Percentiles rank a stretch among this genome's conserved stretches.
phyloP scores from a whole-genome alignment of 2,329 filamentous ascomycete genomes.

The Aurifilum marmelostoma region DNA sequence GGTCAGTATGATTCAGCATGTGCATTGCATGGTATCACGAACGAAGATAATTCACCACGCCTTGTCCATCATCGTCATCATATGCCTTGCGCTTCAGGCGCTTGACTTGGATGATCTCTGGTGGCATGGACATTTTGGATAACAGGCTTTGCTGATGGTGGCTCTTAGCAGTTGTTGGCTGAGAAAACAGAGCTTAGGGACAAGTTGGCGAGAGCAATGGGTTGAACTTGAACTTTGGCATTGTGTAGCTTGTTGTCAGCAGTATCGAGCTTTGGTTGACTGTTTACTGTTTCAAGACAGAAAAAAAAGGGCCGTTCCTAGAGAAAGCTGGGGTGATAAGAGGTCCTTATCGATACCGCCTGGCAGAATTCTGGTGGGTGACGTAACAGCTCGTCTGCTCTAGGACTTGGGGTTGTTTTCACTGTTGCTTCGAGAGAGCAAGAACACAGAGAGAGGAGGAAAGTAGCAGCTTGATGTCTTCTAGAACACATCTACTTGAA shows the following conservation, averaged over 20 bases:
- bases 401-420: neutral
- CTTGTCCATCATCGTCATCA: slow-evolving; percentile 45
- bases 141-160: neutral
- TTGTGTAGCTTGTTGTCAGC: neutral
- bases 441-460: neutral
- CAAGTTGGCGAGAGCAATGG: neutral
- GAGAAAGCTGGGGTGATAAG: neutral
- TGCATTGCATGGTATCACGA: slow-evolving; percentile 35
- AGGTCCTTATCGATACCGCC: slow-evolving; percentile 10
- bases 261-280: neutral
- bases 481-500: neutral
- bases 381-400: slow-evolving; percentile 2
- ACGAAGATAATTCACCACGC: slow-evolving; percentile 61
- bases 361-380: slow-evolving; percentile 6
- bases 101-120: slow-evolving; percentile 63
- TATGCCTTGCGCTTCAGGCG: slow-evolving; percentile 53
- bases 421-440: neutral
- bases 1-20: slow-evolving; percentile 13
- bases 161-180: neutral
- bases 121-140: slow-evolving; percentile 57
- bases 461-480: neutral
- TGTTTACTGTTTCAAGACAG: neutral
- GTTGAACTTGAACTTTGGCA: neutral
- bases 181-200: neutral
- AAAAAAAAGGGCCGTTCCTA: neutral